Evolutionary conservation across 768 basidiomycete genomes (phyloP), one percentile per base, ranked within the genome.

Genomic region (Rhizopogon roseolus): DNA sequence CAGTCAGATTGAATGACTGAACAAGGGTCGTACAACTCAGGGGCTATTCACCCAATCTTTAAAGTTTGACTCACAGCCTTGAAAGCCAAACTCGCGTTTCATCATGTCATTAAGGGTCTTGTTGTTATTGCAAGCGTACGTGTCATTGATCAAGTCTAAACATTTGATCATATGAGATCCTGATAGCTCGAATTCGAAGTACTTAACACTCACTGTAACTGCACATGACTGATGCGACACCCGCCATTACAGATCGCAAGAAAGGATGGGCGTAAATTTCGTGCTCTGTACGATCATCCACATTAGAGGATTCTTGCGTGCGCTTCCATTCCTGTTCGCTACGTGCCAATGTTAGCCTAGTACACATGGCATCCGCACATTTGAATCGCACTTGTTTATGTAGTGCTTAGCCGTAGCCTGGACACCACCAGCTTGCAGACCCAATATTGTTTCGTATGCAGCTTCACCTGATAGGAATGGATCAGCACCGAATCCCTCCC

Each of bases 401-500:
- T 78, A 81, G 67, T 94, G 92, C 68, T 94, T 94, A 10, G 90
- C 90, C 55, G 87, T 90, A 0, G 92, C 90, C 64, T 92, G 89
- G 0, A 93, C 88, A 38, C 93, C 93, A n/a, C 71, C 78, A 22
- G 72, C 62, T 64, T 97, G 93, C 72, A 95, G 69, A 6, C 93
- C 93, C 16, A 89, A 71, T 50, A 95, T 81, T 0, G 92, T 95
- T 68, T 93, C 88, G 44, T 77, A 84, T 2, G 84, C 78, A 6
- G 74, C 76, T 63, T 90, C 91, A 11, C 94, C 92, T n/a, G 81
- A 62, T 14, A 96, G 73, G 72, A 83, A 96, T 0, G 94, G 94
- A 66, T 97, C 94, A 9, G 81, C 91, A 29, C 93, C 93, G 54
- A 93, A 94, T n/a, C 91, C 92, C 75, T 96, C 94, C 90, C 92